A percentile compares a stretch with the other conserved stretches of the same genome.
phyloP scores from a whole-genome alignment of 805 yeast species.

The Candida patagonica region DNA sequence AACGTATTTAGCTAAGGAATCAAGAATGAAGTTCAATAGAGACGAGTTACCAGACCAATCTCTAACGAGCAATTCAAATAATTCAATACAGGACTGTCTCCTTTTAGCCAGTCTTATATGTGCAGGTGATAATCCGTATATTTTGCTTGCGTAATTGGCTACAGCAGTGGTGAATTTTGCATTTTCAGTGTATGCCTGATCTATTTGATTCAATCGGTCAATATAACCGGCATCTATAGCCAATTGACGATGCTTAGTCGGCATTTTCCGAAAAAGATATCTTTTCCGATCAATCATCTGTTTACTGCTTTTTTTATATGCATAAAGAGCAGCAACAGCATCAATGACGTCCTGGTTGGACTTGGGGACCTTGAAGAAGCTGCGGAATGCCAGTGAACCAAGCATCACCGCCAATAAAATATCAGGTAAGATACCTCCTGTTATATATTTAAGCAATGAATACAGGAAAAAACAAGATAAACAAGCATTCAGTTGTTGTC shows the following conservation, averaged over 20 bases:
- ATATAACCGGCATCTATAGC: conserved; percentile 46
- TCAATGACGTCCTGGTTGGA: conserved; percentile 8
- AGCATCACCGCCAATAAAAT: not conserved
- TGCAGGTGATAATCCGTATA: conserved; percentile 31
- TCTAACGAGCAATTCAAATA: conserved; percentile 65
- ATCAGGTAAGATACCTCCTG: not conserved
- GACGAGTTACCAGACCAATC: conserved; percentile 50
- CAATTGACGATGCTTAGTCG: conserved; percentile 47
- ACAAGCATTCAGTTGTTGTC: not conserved
- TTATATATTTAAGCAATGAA: not conserved
- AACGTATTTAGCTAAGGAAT: conserved; percentile 43
- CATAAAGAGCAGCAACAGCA: conserved; percentile 19
- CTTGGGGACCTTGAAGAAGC: not conserved
- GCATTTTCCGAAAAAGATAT: conserved; percentile 28
- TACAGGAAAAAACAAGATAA: not conserved
- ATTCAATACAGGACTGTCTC: conserved; percentile 21
- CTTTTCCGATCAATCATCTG: conserved; percentile 16
- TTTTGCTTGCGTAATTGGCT: conserved; percentile 30
- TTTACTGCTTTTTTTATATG: conserved; percentile 12
- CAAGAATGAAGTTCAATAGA: conserved; percentile 33
- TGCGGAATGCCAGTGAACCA: not conserved
- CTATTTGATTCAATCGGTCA: conserved; percentile 42
- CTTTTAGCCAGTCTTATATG: conserved; percentile 27
- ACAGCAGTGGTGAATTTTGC: conserved; percentile 38
- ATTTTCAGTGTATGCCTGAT: conserved; percentile 40